Conservation (phyloP, 2,329 filamentous ascomycete species). For the Beauveria scarabaeidicola region DNA sequence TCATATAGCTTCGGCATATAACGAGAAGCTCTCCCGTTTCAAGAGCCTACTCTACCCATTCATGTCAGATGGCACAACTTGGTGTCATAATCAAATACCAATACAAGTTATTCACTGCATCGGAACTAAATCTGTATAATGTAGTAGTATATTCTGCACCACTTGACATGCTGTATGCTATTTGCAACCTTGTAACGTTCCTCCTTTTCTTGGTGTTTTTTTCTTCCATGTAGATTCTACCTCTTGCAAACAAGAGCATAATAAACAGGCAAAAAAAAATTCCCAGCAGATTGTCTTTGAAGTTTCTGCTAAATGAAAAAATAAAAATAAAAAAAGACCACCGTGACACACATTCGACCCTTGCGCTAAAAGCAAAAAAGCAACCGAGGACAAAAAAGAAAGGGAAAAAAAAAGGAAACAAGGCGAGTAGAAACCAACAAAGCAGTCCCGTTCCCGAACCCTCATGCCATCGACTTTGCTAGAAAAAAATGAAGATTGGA, state of each 20-base stretch:
- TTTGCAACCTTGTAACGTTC: background rate
- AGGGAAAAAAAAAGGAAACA: background rate
- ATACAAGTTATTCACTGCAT: background rate
- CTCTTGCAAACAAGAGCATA: slow-evolving; percentile 11
- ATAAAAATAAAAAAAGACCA: background rate
- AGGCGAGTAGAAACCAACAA: background rate
- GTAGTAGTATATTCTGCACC: slow-evolving; percentile 4
- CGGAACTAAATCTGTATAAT: background rate
- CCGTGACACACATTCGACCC: background rate
- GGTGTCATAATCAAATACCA: background rate
- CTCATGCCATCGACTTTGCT: background rate
- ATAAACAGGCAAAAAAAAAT: slow-evolving; percentile 9
- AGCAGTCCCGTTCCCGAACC: background rate
- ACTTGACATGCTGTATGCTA: background rate
- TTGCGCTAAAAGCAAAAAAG: background rate
- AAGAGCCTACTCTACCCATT: background rate
- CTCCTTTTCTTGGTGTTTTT: slow-evolving; percentile 5
- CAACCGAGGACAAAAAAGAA: background rate
- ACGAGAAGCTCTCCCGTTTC: background rate
- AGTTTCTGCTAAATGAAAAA: background rate
- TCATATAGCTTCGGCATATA: background rate
- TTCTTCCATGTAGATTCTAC: background rate
- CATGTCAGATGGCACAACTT: background rate
- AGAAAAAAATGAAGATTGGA: background rate
- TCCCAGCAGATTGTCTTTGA: background rate